A percentile compares a stretch with the other conserved stretches of the same genome.
phyloP scores from a whole-genome alignment of 306 rosid species.

The Erythrophleum fordii region DNA sequence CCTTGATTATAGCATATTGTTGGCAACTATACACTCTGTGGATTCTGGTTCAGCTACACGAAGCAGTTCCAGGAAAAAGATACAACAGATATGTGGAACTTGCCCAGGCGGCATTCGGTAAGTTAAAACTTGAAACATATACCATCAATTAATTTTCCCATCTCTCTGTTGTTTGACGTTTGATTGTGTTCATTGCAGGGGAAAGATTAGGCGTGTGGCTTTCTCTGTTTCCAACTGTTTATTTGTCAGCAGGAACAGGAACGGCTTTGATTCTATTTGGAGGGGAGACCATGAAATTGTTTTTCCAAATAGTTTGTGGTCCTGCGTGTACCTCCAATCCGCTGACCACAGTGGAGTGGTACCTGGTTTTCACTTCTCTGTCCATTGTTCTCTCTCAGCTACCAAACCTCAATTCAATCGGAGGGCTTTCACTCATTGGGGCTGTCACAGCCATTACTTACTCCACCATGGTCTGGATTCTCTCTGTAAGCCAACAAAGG shows the following conservation, averaged over 20 bases:
- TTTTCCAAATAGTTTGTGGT: constrained; percentile 94
- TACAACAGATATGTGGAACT: constrained; percentile 99
- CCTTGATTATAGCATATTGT: constrained; percentile 82
- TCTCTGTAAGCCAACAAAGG: constrained; percentile 89
- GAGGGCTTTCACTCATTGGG: constrained; percentile 95
- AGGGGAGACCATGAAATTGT: constrained; percentile 98
- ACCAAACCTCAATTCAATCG: constrained; percentile 97
- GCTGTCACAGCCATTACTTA: constrained; percentile 98
- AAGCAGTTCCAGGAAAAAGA: constrained; percentile 99
- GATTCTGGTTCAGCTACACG: constrained; percentile 98
- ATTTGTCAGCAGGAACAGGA: constrained; percentile 96
- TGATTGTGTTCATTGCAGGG: constrained; percentile 54
- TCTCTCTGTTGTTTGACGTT: neutral
- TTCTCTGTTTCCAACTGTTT: constrained; percentile 92
- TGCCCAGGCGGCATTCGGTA: constrained; percentile 99
- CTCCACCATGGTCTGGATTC: constrained; percentile 98
- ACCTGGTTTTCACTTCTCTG: constrained; percentile 91
- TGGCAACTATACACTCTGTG: constrained; percentile 99
- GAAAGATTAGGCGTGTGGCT: constrained; percentile 99
- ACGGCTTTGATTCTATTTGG: constrained; percentile 95
- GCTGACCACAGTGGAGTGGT: constrained; percentile 96
- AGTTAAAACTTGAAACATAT: constrained; percentile 14
- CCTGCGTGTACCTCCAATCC: constrained; percentile 91
- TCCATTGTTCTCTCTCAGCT: constrained; percentile 96
- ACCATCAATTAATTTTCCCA: neutral